Percentiles rank a stretch among this genome's conserved stretches.
Evolutionary conservation across 257 asterid species (phyloP).

Genomic region (Nicotiana noctiflora): DNA sequence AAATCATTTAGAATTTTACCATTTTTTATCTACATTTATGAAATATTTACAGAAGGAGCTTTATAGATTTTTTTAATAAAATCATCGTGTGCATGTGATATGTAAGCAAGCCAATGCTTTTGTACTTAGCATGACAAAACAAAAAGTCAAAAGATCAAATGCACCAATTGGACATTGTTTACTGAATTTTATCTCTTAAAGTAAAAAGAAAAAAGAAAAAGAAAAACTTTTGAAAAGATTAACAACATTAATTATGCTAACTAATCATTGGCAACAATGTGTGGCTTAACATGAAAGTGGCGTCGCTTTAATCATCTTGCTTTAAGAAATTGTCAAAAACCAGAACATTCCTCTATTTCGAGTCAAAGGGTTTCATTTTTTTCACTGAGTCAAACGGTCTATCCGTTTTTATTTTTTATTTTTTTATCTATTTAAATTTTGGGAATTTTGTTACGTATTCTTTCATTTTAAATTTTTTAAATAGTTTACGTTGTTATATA

Average conservation of each 20-base stretch:
- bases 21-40: not conserved
- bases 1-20: not conserved
- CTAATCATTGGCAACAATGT: not conserved
- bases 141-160: not conserved
- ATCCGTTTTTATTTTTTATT: not conserved
- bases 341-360: not conserved
- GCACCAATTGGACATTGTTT: not conserved
- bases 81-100: not conserved
- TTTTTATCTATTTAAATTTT: not conserved
- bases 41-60: not conserved
- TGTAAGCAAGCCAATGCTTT: not conserved
- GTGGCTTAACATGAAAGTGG: constrained; percentile 4
- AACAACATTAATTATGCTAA: not conserved
- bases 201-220: too few relatives aligned
- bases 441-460: not conserved
- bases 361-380: not conserved
- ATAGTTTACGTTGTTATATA: not conserved
- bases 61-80: not conserved
- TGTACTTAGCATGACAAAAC: not conserved
- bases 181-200: not conserved
- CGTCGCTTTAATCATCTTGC: not conserved
- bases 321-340: not conserved
- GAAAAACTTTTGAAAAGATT: not conserved
- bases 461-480: not conserved
- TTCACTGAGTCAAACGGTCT: not conserved